Conservation (phyloP, 2,329 filamentous ascomycete genomes). For the Aureobasidium subglaciale region DNA sequence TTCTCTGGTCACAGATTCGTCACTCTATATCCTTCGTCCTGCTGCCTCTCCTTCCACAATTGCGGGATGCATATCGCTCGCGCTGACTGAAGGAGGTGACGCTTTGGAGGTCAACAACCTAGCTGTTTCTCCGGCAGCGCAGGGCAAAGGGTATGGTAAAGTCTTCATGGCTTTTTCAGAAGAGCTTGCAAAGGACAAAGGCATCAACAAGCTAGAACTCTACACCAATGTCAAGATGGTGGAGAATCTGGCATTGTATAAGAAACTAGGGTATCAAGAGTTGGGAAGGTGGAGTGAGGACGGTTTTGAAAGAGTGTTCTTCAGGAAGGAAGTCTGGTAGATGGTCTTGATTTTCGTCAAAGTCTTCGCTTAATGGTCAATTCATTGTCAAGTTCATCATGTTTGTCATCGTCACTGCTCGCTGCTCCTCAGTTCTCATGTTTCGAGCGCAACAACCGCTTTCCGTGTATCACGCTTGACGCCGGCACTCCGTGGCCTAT, state of each 20-base stretch:
- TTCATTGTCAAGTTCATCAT: too few species aligned
- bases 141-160: slow-evolving; percentile 4
- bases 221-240: slow-evolving; percentile 14
- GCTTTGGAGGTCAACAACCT: not conserved
- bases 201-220: not conserved
- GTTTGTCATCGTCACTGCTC: too few species aligned
- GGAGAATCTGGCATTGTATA: not conserved
- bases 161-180: not conserved
- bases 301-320: slow-evolving; percentile 4
- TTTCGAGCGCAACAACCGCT: too few species aligned
- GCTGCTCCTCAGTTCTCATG: too few species aligned
- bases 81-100: accelerated
- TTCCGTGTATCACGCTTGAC: too few species aligned
- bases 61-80: not conserved
- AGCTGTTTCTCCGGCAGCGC: not conserved
- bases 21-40: not conserved
- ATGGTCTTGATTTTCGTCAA: too few species aligned
- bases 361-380: too few species aligned
- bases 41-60: not conserved
- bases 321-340: not conserved
- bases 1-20: not conserved
- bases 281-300: not conserved
- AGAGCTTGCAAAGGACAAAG: not conserved
- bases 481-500: too few species aligned
- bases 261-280: not conserved